Evolutionary conservation across 2,329 filamentous ascomycete genomes (phyloP).

Genomic region (Diplodia sapinea): DNA sequence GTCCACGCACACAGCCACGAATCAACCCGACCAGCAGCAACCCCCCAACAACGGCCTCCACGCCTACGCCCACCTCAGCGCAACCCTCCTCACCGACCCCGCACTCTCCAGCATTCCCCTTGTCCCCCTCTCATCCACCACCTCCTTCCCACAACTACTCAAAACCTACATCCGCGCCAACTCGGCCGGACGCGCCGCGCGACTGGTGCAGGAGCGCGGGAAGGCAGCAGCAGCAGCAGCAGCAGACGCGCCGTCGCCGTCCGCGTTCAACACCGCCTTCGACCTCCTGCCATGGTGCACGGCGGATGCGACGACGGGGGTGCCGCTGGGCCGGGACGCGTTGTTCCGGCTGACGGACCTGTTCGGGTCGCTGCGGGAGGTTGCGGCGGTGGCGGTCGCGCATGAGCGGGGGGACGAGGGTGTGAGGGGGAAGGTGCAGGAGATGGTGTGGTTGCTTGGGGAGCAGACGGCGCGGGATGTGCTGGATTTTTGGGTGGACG

Average conservation of each 20-base stretch:
- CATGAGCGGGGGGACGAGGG: constrained; percentile 1
- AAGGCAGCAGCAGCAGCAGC: too few relatives aligned
- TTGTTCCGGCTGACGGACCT: constrained; percentile 40
- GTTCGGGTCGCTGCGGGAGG: constrained; percentile 42
- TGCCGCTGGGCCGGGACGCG: not conserved
- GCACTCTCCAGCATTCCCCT: constrained; percentile 7
- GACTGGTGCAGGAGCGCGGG: not conserved
- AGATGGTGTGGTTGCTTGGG: constrained; percentile 39
- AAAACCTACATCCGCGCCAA: constrained; percentile 18
- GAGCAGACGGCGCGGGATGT: constrained; percentile 35
- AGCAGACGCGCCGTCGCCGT: not conserved
- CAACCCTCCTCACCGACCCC: constrained; percentile 3
- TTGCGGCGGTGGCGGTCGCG: constrained; percentile 37
- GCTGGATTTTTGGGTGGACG: constrained; percentile 43
- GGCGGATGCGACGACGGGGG: not conserved
- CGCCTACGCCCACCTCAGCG: constrained; percentile 17
- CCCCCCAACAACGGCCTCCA: constrained; percentile 1
- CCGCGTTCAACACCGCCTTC: constrained; percentile 29
- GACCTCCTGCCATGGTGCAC: constrained; percentile 44
- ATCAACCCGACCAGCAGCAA: not conserved
- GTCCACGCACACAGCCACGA: not conserved
- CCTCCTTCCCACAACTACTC: not conserved
- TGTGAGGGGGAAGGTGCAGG: constrained; percentile 6
- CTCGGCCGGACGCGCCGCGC: constrained; percentile 20
- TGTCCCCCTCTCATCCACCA: not conserved